Evolutionary conservation across 2,329 filamentous ascomycete species (phyloP), one percentile per base, ranked within the genome.

Genomic region (Calonectria multiphialidica): DNA sequence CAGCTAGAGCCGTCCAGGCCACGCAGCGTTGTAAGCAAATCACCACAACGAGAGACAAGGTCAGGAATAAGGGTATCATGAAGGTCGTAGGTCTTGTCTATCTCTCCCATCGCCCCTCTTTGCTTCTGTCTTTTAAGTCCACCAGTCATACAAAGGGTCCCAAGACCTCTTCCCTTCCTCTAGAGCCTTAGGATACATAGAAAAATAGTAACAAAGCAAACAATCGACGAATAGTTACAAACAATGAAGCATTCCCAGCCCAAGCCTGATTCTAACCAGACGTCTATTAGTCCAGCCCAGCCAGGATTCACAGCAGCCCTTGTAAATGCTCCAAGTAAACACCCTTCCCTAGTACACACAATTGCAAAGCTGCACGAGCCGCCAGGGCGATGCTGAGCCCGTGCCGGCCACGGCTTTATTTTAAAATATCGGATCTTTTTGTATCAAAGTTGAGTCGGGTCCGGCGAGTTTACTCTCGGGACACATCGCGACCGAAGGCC

Each of bases 401-500:
- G 65, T 47, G 40, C 50, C 61, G 44, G 44, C 73, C 57, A 72
- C 66, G 77, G 68, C 77, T 45, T 72, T 61, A 71, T 76, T 70
- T 78, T 69, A 71, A 72, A 76, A 75, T 77, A 79, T 78, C 74
- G 72, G 72, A 78, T 73, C 74, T 78, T 70, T 65, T 75, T 64
- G 68, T 77, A 74, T 71, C 64, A 78, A 70, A 40, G 59, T 71
- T 72, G 72, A 73, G 62, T 76, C 59, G 62, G 55, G 70, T 75
- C 68, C 68, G 28, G 68, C 42, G 71, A 28, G 40, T 66, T 83
- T 92, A 96, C 86, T 96, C 94, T 80, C 94, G 90, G 53, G 94
- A 96, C 64, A 98, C 95, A 81, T 99, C 97, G 83, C 97, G 95
- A 74, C 97, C 97, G 82, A 99, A 99, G 72, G 97, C 87, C 88